Base-by-base conservation (phyloP, 2,329 filamentous ascomycete species). In the Sclerotinia spermophila region DNA sequence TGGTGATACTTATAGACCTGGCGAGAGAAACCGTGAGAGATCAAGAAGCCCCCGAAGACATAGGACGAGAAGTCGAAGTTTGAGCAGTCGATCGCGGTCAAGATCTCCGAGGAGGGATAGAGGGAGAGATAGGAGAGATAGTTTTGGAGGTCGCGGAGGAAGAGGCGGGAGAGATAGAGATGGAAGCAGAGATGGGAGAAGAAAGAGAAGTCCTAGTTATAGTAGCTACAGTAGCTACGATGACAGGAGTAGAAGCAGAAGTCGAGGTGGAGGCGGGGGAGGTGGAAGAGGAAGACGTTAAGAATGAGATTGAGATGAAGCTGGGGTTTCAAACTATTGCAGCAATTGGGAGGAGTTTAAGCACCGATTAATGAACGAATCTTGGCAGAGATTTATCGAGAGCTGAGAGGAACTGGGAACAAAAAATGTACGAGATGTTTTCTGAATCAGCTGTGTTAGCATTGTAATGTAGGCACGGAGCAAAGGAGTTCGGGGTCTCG, bases 131-230 rank as follows among this genome's bases (percentile, higher is more conserved):
- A 48, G 67, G 44, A 62, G 55, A 53, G 67, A 62, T 15, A 48
- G 68, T 15, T 56, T 64, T 65, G 38, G 68, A 45, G 40, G 40
- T 51, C 51, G 66, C 24, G 42, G 66, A 66, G 62, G 62, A 19
- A 53, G 66, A n/a, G 67, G 60, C 19, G 68, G 62, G 8, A 68
- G 77, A 13, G 78, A 76, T 73, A 74, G 67, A 56, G 68, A 73
- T 45, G 75, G 75, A 48, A 76, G 81, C 69, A 82, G 68, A n/a
- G 66, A 71, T 33, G 75, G 75, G 44, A 75, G 81, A 71, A 82
- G 86, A 73, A 82, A 86, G 72, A 83, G 88, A 73, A 89, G 87
- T 75, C 86, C 86, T 5, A 90, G 87, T 75, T 89, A 89, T 75
- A 87, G 84, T 75, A 89, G 87, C 73, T 89, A 89, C 75, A 86